Conservation (phyloP, 257 asterid species). For the Leonotis leonurus region DNA sequence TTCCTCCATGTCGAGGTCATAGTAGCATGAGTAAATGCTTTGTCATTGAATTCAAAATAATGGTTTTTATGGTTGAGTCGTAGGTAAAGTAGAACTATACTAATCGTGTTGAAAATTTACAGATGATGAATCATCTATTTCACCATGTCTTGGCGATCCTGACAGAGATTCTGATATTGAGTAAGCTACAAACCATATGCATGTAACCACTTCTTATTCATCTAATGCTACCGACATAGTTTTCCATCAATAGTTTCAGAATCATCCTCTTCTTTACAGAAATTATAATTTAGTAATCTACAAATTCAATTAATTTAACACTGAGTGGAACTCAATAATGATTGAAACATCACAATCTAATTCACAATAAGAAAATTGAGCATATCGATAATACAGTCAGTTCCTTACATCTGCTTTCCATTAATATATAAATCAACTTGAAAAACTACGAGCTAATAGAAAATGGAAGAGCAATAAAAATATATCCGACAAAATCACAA, state of each 20-base stretch:
- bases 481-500: background rate
- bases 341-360: background rate
- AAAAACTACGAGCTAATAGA: background rate
- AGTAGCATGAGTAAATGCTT: background rate
- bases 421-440: background rate
- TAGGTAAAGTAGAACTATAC: background rate
- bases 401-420: constrained; percentile 1
- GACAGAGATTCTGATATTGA: background rate
- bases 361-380: background rate
- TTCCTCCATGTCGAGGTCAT: background rate
- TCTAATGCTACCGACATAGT: background rate
- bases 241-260: background rate
- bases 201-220: background rate
- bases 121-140: background rate
- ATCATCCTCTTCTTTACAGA: background rate
- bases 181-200: background rate
- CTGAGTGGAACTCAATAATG: background rate
- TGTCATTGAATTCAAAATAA: background rate
- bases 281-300: background rate
- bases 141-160: background rate
- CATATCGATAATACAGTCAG: background rate
- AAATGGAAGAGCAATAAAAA: background rate
- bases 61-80: background rate
- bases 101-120: background rate
- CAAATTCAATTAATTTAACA: background rate